Evolutionary conservation across 805 yeast genomes (phyloP), one percentile per base, ranked within the genome.

Genomic region (Crinitomyces ghanaensis): DNA sequence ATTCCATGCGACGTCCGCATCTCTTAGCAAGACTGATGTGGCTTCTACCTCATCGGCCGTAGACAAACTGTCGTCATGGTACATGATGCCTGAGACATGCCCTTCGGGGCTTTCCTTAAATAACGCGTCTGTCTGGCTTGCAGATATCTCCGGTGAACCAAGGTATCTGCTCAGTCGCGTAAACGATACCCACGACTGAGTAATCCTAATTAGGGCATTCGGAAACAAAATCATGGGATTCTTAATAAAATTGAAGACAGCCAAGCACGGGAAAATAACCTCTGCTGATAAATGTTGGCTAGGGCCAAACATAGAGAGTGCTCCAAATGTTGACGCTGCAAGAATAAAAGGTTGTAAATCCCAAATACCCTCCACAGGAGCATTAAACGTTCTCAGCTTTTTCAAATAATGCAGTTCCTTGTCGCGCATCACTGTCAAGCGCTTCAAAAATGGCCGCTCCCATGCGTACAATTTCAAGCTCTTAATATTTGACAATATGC

Each of bases 381-480:
- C 86, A 47, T 70, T 69, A 49, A 76, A 5, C 12, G 30, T 6
- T n/a, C 22, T 72, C 64, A 83, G 77, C 46, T 62, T 72, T 46
- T 67, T 74, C 57, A 88, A 67, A 44, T 80, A 84, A 19, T 66
- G 65, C 54, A 85, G 68, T 57, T 85, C 95, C 48, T 77, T 76
- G 28, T 83, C 82, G 66, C 98, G 79, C 17, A 86, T 93, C 49
- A 73, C 60, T 40, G 71, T 71, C 37, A 91, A 63, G 48, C 77
- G 79, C 19, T 65, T 68, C 49, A 71, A 70, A 54, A 82, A 86
- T 3, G 96, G 93, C 19, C 53, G 60, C 59, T 88, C 98, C 98
- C 98, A 88, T 2, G 91, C 93, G 50, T 86, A 88, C 34, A 88
- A 65, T 54, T 88, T 88, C 53, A 88, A 65, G 6, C 95, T 83